Percentiles rank a stretch among this genome's conserved stretches.
phyloP scores from a whole-genome alignment of 2,329 filamentous ascomycete genomes.

The Aureobasidium leucospermi region DNA sequence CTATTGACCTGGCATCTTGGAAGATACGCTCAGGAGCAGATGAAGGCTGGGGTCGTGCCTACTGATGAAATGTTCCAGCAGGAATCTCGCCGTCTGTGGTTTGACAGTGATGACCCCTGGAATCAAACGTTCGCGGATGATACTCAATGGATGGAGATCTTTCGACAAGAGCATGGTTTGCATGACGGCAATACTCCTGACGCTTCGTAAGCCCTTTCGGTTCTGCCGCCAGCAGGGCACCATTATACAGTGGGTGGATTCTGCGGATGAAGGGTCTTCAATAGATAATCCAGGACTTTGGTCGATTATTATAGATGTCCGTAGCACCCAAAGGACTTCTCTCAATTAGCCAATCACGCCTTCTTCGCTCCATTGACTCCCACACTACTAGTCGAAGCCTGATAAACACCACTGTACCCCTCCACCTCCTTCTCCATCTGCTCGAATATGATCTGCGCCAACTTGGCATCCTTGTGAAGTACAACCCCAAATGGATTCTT shows the following conservation, averaged over 20 bases:
- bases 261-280: too few species aligned
- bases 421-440: constrained; percentile 30
- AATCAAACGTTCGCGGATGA: constrained; percentile 14
- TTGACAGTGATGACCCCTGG: constrained; percentile 14
- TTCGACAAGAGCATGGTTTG: constrained; percentile 43
- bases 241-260: too few species aligned
- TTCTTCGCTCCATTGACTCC: not conserved
- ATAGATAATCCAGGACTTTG: too few species aligned
- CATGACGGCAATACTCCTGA: not conserved
- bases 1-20: constrained; percentile 11
- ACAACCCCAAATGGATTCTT: constrained; percentile 24
- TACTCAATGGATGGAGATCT: constrained; percentile 20
- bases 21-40: constrained; percentile 10
- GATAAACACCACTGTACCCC: constrained; percentile 34
- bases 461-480: constrained; percentile 28
- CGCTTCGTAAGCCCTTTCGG: not conserved
- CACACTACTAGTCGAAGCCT: constrained; percentile 16
- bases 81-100: constrained; percentile 14
- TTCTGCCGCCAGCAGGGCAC: too few species aligned
- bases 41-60: constrained; percentile 6
- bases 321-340: too few species aligned
- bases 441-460: constrained; percentile 37
- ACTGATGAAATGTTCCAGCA: constrained; percentile 15
- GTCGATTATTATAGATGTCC: too few species aligned
- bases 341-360: not conserved